phyloP scores from a whole-genome alignment of 2,329 filamentous ascomycete species.

The Aspergillus sp. region DNA sequence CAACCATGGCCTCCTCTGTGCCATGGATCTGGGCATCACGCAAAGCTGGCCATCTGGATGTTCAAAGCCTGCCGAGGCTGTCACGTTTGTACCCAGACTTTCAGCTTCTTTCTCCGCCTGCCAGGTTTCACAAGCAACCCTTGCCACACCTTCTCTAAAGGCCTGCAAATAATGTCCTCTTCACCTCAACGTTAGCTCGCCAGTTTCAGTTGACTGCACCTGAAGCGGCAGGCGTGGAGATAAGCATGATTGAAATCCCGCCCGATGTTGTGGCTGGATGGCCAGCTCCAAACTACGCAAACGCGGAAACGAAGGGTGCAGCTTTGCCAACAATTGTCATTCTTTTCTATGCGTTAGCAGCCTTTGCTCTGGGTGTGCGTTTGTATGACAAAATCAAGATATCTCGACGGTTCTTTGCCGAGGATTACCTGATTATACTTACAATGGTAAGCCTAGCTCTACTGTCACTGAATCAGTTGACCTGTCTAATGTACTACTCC shows the following conservation, averaged over 20 bases:
- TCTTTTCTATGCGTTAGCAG: background rate
- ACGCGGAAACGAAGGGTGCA: background rate
- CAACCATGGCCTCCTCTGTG: no score
- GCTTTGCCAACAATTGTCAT: background rate
- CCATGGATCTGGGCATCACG: no score
- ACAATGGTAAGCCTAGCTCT: background rate
- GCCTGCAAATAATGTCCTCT: no score
- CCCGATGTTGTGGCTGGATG: background rate
- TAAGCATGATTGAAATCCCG: conserved; percentile 8
- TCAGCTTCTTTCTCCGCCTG: no score
- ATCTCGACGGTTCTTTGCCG: background rate
- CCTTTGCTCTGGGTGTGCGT: background rate
- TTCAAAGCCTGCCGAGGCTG: no score
- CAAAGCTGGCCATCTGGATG: no score
- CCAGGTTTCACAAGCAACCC: no score
- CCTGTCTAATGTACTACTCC: background rate
- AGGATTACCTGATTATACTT: background rate
- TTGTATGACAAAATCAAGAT: background rate
- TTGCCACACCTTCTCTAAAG: no score
- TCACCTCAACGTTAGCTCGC: no score
- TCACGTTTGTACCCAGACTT: no score
- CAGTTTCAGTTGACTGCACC: no score
- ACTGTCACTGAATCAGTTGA: background rate
- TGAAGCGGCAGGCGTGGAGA: no score
- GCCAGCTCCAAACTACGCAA: background rate